Evolutionary conservation across 1,139 yeast genomes (phyloP), one percentile per base, ranked within the genome.

Genomic region (Saccharomyces hybrid): DNA sequence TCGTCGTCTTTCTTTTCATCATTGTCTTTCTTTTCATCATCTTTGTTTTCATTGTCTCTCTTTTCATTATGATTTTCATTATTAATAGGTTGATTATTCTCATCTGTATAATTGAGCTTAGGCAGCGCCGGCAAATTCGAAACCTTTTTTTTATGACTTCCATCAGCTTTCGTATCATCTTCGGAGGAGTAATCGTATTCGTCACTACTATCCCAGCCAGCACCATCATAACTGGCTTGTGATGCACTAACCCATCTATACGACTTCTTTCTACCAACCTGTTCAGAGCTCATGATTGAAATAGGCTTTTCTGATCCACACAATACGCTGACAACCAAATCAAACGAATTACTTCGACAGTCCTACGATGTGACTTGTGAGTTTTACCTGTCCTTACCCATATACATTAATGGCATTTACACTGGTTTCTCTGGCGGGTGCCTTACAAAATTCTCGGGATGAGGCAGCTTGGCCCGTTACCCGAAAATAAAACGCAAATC

Each of bases 181-280:
- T 48, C 29, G 34, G 47, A 34, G 13, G 54, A 60, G 48, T 70
- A 74, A 53, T 70, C 70, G 5, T 51, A 54, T 16, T 57, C 56
- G 48, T 61, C 65, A n/a, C 59, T 57, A 50, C 67, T 63, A 49
- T 64, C 64, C 85, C 86, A 82, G 34, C 78, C 85, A 44, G 80
- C 82, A 7, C 85, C 85, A 61, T 81, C 82, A 16, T 77, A 71
- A 34, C 68, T 70, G 4, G 84, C 84, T 27, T 77, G 78, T 1
- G 81, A 71, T 2, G 83, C 83, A 57, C 79, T 79, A 2, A 74
- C 82, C 86, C 86, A 82, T 51, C 87, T 71, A n/a, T 82, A 76
- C n/a, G 85, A 81, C 60, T 78, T 77, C 63, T 79, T 81, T 65
- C 86, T 77, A 34, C 72, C 81, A 53, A 82, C 76, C 52, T 76